Percentiles rank a stretch among this genome's conserved stretches.
phyloP scores from a whole-genome alignment of 805 yeast species.

The Yarrowia divulgata region DNA sequence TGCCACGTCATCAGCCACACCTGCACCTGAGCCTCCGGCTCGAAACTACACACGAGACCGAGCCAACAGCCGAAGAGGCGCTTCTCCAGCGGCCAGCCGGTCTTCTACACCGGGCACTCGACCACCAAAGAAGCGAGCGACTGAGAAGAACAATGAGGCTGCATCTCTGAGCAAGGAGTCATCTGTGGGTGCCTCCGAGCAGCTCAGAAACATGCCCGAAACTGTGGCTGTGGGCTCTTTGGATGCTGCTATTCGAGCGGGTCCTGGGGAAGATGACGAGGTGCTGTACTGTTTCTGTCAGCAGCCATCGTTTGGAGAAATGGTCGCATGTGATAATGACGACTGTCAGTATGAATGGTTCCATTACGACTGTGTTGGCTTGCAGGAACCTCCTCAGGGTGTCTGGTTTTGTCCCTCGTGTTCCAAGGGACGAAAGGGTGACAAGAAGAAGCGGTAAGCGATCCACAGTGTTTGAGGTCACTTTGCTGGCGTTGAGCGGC shows the following conservation, averaged over 20 bases:
- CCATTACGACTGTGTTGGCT: constrained; percentile 93
- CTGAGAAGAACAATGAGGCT: constrained; percentile 4
- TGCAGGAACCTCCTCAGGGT: constrained; percentile 86
- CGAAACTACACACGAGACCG: constrained; percentile 37
- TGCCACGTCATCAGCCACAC: constrained; percentile 40
- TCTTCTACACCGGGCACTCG: constrained; percentile 37
- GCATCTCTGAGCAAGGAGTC: constrained; percentile 17
- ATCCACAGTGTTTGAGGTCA: background rate
- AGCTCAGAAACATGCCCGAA: constrained; percentile 38
- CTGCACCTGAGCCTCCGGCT: constrained; percentile 41
- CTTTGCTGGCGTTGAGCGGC: no score
- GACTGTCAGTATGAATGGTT: constrained; percentile 94
- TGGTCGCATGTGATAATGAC: constrained; percentile 95
- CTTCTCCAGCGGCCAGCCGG: constrained; percentile 32
- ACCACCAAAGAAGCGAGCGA: constrained; percentile 33
- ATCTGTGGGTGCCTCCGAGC: constrained; percentile 32
- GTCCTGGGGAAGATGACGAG: constrained; percentile 67
- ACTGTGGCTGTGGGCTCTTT: constrained; percentile 29
- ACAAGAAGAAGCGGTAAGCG: constrained; percentile 46
- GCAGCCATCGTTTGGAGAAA: constrained; percentile 91
- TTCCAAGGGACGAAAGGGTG: constrained; percentile 50
- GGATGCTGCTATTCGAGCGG: constrained; percentile 33
- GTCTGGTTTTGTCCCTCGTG: constrained; percentile 96
- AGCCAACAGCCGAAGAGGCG: constrained; percentile 26
- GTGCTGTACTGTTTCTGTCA: constrained; percentile 86